Base-by-base conservation (phyloP, 2,329 filamentous ascomycete species). In the Hypoxylon sp. region DNA sequence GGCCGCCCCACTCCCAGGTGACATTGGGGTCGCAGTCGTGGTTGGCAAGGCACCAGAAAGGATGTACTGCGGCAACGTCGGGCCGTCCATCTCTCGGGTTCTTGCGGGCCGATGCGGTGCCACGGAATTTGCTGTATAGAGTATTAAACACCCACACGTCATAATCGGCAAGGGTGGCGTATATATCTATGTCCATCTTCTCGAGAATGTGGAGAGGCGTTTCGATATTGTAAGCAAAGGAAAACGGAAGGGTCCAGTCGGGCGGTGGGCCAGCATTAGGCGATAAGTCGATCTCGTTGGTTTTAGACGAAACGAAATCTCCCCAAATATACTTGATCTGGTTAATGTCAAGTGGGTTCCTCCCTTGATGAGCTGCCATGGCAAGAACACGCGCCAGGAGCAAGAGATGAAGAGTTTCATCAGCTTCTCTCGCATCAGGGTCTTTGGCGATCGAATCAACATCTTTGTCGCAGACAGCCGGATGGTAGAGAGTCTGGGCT, bases 11-110 rank as follows among this genome's bases (percentile, higher is more conserved):
- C 73, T 97, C 92, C 95, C 95, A 99, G 3, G 87, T 87, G 39
- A 98, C 93, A 76, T 97, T 97, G 7, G 95, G 95, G 74, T 97
- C 89, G 78, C 95, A 99, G 76, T 93, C 93, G 76, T 99, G 95
- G 73, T 99, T 99, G 26, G 94, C 94, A 28, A 98, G 83, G 78
- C 94, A 98, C 93, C 95, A 99, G 70, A 97, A 88, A 1, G 94
- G 93, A 79, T 98, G 94, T 26, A 98, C 94, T 26, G 94, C 94
- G 26, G 92, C 93, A 4, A 97, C 91, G 72, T 98, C 95, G 0
- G 95, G 94, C 8, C 92, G 87, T 2, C 93, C 92, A 66, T 94
- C 91, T 70, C 86, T 86, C 0, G 84, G 85, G 65, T 87, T 93
- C 69, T 95, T 89, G 39, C 92, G 87, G 4, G 94, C 94, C 1